Evolutionary conservation across 345 rosid species (phyloP).

Genomic region (Bruguiera parviflora): DNA sequence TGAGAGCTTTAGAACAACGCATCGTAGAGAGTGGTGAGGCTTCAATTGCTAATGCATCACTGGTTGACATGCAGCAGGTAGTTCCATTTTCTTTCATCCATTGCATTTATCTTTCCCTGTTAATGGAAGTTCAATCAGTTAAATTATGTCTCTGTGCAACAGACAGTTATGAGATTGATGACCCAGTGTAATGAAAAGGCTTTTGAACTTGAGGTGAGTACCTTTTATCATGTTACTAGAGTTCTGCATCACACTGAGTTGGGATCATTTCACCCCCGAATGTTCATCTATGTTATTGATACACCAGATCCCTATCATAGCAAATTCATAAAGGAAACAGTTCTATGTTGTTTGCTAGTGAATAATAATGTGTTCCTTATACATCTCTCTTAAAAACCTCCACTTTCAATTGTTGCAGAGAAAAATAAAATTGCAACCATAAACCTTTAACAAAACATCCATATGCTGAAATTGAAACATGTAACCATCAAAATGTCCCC

Average conservation of each 20-base stretch:
- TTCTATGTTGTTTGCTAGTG: neutral
- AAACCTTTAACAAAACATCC: neutral
- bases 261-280: neutral
- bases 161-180: constrained; percentile 92
- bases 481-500: neutral
- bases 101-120: neutral
- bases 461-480: neutral
- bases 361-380: constrained; percentile 2
- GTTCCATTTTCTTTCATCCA: constrained; percentile 15
- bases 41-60: constrained; percentile 82
- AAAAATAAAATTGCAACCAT: neutral
- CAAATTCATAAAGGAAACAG: too few species aligned
- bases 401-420: neutral
- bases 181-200: constrained; percentile 89
- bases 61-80: constrained; percentile 98
- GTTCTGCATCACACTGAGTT: neutral
- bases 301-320: neutral
- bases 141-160: constrained; percentile 30
- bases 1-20: constrained; percentile 77
- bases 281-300: neutral
- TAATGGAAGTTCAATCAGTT: constrained; percentile 13
- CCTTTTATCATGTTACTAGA: constrained; percentile 4
- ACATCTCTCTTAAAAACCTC: neutral
- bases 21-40: constrained; percentile 93
- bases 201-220: constrained; percentile 91